Evolutionary conservation across 306 rosid species (phyloP), one percentile per base, ranked within the genome.

Genomic region (Cucumis cinereus): DNA sequence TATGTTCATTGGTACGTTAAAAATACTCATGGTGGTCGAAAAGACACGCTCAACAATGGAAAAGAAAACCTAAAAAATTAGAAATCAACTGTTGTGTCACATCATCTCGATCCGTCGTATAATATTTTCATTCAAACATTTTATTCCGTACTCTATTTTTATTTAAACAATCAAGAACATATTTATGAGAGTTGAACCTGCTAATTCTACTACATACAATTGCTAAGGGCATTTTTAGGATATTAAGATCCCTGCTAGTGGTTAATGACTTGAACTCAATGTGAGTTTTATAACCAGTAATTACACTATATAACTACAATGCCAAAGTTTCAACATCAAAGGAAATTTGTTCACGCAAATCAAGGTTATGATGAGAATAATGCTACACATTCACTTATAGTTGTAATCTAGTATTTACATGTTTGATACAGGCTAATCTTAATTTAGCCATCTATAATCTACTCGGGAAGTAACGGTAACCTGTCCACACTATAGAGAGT

Each of bases 401-500:
- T 6, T 66, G 50, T 66, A 66, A n/a, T 19, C 50, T 66, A n/a
- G 17, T 38, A 66, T 66, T 66, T 68, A 68, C 55, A 41, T 43
- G 36, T 43, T 41, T 45, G 75, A 24, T 24, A 70, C 41, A 45
- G 16, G 17, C 41, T 14, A 47, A 47, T 7, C 23, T 15, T 68
- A 24, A 50, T 50, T 50, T 16, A 45, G 43, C 22, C 41, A 26
- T 60, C 70, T 20, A 53, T 49, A 58, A 30, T 61, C 82, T 87
- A 92, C 43, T 90, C 92, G 8, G 96, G 95, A 59, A 94, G 83
- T n/a, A 92, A 70, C 35, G 96, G 96, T 83, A 90, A 84, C 83
- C 86, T 90, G 68, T 89, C 86, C 28, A 82, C 79, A 35, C 24
- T 40, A 81, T 53, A 49, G 33, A 71, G 62, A 53, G 91, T 82